Conservation (phyloP, 2,329 filamentous ascomycete species). For the Lachnellula hyalina region DNA sequence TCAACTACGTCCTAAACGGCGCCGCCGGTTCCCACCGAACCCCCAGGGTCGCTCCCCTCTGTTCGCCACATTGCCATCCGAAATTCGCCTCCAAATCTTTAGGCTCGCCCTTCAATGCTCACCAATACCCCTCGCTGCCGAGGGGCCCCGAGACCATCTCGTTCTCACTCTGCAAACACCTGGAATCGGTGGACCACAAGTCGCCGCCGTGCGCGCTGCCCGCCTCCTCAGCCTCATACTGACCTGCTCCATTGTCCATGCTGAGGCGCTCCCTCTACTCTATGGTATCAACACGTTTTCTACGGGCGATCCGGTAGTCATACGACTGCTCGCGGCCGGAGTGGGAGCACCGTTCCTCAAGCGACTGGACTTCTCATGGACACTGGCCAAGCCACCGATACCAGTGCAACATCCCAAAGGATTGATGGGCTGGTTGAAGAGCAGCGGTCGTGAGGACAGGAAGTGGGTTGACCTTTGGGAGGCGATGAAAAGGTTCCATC, state of each 20-base stretch:
- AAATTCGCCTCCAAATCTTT: not conserved
- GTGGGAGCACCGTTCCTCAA: not conserved
- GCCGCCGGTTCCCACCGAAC: not conserved
- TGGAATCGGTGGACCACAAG: not conserved
- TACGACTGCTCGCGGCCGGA: not conserved
- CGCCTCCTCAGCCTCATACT: not conserved
- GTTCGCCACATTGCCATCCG: not conserved
- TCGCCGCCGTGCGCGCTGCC: not conserved
- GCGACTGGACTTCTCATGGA: not conserved
- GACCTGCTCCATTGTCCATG: not conserved
- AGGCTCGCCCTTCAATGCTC: not conserved
- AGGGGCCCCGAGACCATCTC: not conserved
- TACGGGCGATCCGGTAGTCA: not conserved
- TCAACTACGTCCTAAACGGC: not conserved
- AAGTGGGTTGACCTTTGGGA: not conserved
- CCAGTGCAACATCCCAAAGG: not conserved
- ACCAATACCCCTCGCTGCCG: not conserved
- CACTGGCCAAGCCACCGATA: not conserved
- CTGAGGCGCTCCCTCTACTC: not conserved
- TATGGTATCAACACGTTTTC: not conserved
- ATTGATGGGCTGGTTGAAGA: not conserved
- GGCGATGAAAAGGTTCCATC: not conserved
- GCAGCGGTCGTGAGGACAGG: not conserved
- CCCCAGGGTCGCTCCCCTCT: not conserved
- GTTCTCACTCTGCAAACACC: not conserved